Evolutionary conservation across 495 filamentous ascomycete genomes (phyloP), one percentile per base, ranked within the genome.

Genomic region (Haplographium delicatum): DNA sequence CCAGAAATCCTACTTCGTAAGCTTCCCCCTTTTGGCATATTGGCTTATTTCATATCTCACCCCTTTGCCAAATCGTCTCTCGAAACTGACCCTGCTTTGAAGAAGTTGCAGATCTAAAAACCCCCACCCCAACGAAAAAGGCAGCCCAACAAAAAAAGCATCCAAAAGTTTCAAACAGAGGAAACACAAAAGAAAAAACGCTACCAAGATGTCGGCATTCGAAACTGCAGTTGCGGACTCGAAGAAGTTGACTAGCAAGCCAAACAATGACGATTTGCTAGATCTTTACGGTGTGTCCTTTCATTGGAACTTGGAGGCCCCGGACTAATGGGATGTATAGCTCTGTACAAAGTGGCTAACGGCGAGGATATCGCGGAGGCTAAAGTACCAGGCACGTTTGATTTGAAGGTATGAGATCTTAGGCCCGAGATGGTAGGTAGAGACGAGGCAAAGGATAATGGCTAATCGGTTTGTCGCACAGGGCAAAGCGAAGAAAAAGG

Each of bases 401-500:
- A 78, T 61, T 45, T 80, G 33, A 77, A 86, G 71, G 86, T 83
- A 65, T 28, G 69, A 47, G 16, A 5, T 19, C 18, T 10, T 22
- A 18, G 16, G 8, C 10, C n/a, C 4, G 31, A 16, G 28, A 39
- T 39, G 18, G 2, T 25, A 13, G 10, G 2, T 25, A 16, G 15
- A 25, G 7, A 8, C 7, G 7, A 6, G 30, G 43, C 31, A 11
- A 19, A 25, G 27, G 13, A 19, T 11, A 22, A 44, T 20, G 3
- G 2, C 22, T 20, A 30, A 40, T 51, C 34, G 15, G 1, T 10
- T 35, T 40, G 43, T 24, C 10, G 28, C 8, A 50, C 24, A 94
- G 88, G 80, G 69, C 67, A 91, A 89, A 71, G 81, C 81, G 54
- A 93, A 91, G 75, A 76, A 80, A 71, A 74, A 74, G 27, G 83